A percentile compares a stretch with the other conserved stretches of the same genome.
phyloP scores from a whole-genome alignment of 2,329 filamentous ascomycete species.

The Alternaria brassicicola region DNA sequence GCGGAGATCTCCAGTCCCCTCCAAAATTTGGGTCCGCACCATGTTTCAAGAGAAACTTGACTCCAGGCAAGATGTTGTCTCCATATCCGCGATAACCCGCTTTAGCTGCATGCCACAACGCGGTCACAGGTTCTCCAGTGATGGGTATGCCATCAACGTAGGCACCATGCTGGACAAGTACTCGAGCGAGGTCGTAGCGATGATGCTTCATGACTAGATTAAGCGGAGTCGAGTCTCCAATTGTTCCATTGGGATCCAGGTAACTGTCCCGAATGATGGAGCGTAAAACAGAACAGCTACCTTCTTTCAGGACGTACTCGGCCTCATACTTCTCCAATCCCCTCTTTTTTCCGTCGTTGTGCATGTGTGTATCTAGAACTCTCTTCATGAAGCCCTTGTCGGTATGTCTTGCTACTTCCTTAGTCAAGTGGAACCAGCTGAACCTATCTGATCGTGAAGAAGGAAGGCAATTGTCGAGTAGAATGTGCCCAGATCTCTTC shows the following conservation, averaged over 20 bases:
- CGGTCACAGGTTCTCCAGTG: neutral
- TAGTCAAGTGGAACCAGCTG: neutral
- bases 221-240: neutral
- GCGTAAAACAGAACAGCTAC: neutral
- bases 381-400: neutral
- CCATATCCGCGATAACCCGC: neutral
- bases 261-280: neutral
- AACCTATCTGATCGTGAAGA: neutral
- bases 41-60: constrained; percentile 1
- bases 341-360: neutral
- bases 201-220: neutral
- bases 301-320: neutral
- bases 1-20: neutral
- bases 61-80: neutral
- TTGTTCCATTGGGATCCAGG: neutral
- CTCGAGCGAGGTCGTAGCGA: constrained; percentile 1
- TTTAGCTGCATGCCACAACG: neutral
- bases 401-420: neutral
- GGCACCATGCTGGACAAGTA: neutral
- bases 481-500: neutral
- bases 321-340: neutral
- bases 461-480: neutral
- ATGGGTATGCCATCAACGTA: neutral
- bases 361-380: neutral
- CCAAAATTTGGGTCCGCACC: neutral